These are phyloP conservation scores for Chondrus crispus DNA, from an alignment of 23 red algal species.

Conservation along the genomic window DNA sequence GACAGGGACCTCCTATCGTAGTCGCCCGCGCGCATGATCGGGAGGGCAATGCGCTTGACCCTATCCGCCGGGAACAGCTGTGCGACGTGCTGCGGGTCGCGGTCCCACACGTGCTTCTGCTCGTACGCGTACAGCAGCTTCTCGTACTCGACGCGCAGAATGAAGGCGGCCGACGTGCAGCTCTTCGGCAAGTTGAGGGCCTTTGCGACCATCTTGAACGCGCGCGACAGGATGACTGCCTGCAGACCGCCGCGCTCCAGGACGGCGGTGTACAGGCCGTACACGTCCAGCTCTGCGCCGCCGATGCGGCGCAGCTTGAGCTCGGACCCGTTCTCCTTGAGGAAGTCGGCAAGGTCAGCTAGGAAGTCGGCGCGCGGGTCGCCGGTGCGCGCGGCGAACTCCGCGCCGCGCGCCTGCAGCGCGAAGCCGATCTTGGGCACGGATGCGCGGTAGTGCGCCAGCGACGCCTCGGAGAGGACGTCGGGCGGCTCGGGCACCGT, in stretches of 20 bases:
- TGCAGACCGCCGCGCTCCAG: slow-evolving; percentile 86
- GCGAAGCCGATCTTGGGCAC: slow-evolving; percentile 29
- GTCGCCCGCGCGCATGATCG: not conserved
- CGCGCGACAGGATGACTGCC: slow-evolving; percentile 72
- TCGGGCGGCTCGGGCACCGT: not conserved
- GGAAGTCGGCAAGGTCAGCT: slow-evolving; percentile 37
- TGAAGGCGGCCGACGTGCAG: slow-evolving; percentile 90
- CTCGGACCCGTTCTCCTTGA: slow-evolving; percentile 35
- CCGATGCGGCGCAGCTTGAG: slow-evolving; percentile 77
- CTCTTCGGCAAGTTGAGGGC: slow-evolving; percentile 72
- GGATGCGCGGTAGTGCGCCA: slow-evolving; percentile 5
- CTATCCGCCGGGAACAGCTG: slow-evolving; percentile 37
- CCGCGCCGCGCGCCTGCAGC: slow-evolving; percentile 4
- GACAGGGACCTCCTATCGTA: too few species aligned
- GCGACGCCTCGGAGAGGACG: not conserved
- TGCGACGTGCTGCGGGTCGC: slow-evolving; percentile 10
- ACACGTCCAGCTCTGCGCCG: slow-evolving; percentile 74
- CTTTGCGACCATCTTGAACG: slow-evolving; percentile 86
- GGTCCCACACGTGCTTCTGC: slow-evolving; percentile 63
- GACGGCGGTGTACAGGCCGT: slow-evolving; percentile 65
- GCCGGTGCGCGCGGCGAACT: not conserved
- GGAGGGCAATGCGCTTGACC: not conserved
- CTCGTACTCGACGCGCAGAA: slow-evolving; percentile 86
- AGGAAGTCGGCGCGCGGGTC: slow-evolving; percentile 45
- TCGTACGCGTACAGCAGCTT: slow-evolving; percentile 85